Conservation (phyloP, 352 stramenopile species). For the Ophiocytium majus region DNA sequence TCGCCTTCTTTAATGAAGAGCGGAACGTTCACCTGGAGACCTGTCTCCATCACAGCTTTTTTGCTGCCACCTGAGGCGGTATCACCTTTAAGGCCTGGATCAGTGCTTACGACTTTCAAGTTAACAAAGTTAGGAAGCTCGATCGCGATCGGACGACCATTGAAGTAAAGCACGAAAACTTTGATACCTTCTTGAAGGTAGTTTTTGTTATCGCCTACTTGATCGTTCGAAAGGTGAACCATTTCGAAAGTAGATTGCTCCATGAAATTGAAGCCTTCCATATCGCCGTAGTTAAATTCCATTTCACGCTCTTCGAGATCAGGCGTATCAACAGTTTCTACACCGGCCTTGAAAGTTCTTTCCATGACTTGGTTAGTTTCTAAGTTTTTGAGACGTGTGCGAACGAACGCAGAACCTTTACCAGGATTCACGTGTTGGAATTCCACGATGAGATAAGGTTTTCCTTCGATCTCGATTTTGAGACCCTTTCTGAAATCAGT, state of each 20-base stretch:
- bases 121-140: not conserved
- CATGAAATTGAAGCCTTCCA: not conserved
- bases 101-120: not conserved
- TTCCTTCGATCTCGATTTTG: not conserved
- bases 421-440: not conserved
- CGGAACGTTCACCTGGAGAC: not conserved
- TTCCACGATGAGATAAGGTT: not conserved
- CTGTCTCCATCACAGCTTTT: not conserved
- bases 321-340: not conserved
- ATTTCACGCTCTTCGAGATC: not conserved
- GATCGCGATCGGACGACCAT: not conserved
- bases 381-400: not conserved
- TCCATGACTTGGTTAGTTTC: not conserved
- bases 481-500: not conserved
- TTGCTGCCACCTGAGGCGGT: not conserved
- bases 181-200: not conserved
- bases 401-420: not conserved
- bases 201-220: not conserved
- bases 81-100: conserved; percentile 12
- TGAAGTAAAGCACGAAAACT: not conserved
- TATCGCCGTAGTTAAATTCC: not conserved
- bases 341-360: not conserved
- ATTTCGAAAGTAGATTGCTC: not conserved
- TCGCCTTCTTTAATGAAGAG: conserved; percentile 7
- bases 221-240: not conserved